Conservation (phyloP, 352 stramenopile species). For the Globisporangium camurandrum region DNA sequence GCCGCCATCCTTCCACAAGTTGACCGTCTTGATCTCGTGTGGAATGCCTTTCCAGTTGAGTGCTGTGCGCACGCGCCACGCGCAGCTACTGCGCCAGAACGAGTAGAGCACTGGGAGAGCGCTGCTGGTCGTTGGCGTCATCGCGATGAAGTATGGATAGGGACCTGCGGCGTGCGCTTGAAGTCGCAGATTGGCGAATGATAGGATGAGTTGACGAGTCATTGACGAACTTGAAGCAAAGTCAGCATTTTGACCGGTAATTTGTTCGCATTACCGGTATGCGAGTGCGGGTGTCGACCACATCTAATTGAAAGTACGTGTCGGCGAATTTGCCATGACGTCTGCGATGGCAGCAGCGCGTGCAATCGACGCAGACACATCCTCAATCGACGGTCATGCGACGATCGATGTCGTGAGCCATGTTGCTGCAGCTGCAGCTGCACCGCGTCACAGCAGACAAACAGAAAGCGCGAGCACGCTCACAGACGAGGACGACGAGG, state of each 20-base stretch:
- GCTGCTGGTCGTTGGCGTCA: not conserved
- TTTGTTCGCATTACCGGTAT: too few relatives aligned
- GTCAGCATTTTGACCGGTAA: too few relatives aligned
- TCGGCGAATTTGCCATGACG: too few relatives aligned
- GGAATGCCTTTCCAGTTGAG: slow-evolving; percentile 77
- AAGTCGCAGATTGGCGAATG: not conserved
- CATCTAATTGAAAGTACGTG: too few relatives aligned
- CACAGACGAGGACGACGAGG: not conserved
- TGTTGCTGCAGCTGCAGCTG: slow-evolving; percentile 7
- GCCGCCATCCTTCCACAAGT: slow-evolving; percentile 52
- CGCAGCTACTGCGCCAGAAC: slow-evolving; percentile 84
- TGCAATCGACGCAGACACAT: not conserved
- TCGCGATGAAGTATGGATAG: not conserved
- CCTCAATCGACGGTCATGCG: slow-evolving; percentile 18
- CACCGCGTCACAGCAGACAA: not conserved
- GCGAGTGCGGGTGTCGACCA: too few relatives aligned
- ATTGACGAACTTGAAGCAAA: too few relatives aligned
- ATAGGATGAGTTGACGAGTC: not conserved
- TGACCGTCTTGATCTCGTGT: slow-evolving; percentile 68
- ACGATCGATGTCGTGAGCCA: slow-evolving; percentile 38
- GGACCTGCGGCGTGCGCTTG: not conserved
- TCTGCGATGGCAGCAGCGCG: not conserved
- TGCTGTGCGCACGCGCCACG: slow-evolving; percentile 84
- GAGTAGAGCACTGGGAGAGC: slow-evolving; percentile 47
- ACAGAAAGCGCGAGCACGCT: too few relatives aligned